Conservation (phyloP, 2,329 filamentous ascomycete genomes). For the Aspergillus chevalieri region DNA sequence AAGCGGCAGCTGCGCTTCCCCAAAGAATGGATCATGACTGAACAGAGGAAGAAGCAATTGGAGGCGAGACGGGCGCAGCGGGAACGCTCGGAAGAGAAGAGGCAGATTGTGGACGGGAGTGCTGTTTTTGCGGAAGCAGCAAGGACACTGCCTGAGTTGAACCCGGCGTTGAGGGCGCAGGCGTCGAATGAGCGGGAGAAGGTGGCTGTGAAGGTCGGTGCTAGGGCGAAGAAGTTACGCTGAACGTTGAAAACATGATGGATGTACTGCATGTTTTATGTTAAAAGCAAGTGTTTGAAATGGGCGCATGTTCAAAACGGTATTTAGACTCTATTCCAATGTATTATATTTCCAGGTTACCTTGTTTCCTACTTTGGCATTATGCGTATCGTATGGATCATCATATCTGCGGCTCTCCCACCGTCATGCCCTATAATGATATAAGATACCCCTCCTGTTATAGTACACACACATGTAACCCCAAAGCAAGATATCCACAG, state of each 20-base stretch:
- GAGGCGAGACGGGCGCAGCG: constrained; percentile 52
- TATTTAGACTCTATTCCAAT: constrained; percentile 16
- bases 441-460: not conserved
- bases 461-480: not conserved
- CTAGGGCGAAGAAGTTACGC: constrained; percentile 14
- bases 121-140: constrained; percentile 33
- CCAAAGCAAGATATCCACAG: not conserved
- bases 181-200: constrained; percentile 9
- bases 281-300: constrained; percentile 24
- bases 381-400: not conserved
- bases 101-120: constrained; percentile 54
- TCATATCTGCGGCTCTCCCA: not conserved
- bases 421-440: not conserved
- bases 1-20: constrained; percentile 68
- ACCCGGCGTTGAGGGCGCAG: not conserved
- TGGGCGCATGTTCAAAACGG: constrained; percentile 27
- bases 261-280: constrained; percentile 11
- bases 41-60: constrained; percentile 60
- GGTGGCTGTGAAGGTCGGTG: constrained; percentile 12
- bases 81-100: constrained; percentile 53
- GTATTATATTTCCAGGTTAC: constrained; percentile 17
- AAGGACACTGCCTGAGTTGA: constrained; percentile 19
- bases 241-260: constrained; percentile 5
- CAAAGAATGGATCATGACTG: constrained; percentile 72
- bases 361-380: not conserved